Evolutionary conservation across 2,329 filamentous ascomycete genomes (phyloP).

Genomic region (Ophiostoma piceae): DNA sequence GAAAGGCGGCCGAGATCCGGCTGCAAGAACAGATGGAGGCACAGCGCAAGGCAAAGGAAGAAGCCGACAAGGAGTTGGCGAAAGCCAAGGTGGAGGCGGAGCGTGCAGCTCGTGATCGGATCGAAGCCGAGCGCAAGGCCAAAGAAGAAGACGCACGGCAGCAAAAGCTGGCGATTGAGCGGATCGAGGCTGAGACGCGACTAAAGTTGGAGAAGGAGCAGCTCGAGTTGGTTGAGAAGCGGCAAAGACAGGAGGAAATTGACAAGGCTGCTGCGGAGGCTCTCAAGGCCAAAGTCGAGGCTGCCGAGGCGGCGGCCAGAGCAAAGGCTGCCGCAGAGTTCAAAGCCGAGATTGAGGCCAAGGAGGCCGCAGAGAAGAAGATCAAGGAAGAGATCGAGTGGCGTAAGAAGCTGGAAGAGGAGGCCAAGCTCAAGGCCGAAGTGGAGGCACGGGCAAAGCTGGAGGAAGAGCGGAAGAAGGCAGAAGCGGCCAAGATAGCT

Average conservation of each 20-base stretch:
- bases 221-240: background rate
- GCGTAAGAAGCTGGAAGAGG: constrained; percentile 45
- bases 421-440: constrained; percentile 40
- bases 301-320: constrained; percentile 43
- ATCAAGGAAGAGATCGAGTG: constrained; percentile 37
- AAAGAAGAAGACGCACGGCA: constrained; percentile 35
- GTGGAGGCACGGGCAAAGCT: constrained; percentile 42
- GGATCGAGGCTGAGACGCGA: constrained; percentile 13
- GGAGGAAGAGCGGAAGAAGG: constrained; percentile 45
- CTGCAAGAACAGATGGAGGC: constrained; percentile 30
- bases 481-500: constrained; percentile 41
- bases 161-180: constrained; percentile 21
- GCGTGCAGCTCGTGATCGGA: constrained; percentile 38
- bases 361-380: constrained; percentile 30
- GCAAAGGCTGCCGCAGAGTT: constrained; percentile 38
- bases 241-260: background rate
- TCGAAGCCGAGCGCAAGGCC: constrained; percentile 38
- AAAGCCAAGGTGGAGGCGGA: constrained; percentile 45
- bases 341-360: constrained; percentile 36
- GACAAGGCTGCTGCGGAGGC: constrained; percentile 45
- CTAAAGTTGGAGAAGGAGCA: background rate
- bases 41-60: constrained; percentile 40
- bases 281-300: constrained; percentile 39
- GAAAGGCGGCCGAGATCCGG: constrained; percentile 24
- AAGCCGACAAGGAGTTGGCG: constrained; percentile 45